A percentile compares a stretch with the other conserved stretches of the same genome.
Conservation (phyloP, 2,329 filamentous ascomycete species). For the Colletotrichum sojae region DNA sequence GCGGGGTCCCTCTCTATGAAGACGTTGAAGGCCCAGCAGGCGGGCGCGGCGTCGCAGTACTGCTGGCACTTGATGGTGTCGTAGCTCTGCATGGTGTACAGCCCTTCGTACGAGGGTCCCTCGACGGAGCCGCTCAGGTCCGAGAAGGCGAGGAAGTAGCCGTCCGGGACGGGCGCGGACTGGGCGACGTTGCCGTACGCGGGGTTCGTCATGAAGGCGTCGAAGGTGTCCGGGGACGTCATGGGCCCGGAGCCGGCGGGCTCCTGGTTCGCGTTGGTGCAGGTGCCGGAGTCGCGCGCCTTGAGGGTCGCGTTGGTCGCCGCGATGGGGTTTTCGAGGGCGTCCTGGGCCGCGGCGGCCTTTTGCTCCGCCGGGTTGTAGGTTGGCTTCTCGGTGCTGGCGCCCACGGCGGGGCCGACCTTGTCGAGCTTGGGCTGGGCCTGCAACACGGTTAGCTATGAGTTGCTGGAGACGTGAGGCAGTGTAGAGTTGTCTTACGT, state of each 20-base stretch:
- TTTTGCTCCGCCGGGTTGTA: constrained; percentile 11
- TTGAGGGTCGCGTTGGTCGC: background rate
- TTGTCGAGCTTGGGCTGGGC: constrained; percentile 11
- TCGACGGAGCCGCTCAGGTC: background rate
- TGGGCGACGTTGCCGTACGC: background rate
- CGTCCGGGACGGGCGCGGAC: background rate
- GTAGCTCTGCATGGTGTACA: constrained; percentile 23
- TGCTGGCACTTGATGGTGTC: constrained; percentile 31
- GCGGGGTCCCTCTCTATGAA: constrained; percentile 31
- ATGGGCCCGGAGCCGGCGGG: constrained; percentile 20
- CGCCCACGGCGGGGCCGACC: constrained; percentile 28
- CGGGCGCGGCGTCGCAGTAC: constrained; percentile 34
- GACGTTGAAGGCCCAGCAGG: constrained; percentile 31
- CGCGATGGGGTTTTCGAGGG: background rate
- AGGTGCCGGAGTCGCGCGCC: background rate
- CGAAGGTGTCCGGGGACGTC: constrained; percentile 13
- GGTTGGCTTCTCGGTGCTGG: constrained; percentile 11
- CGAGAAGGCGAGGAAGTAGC: constrained; percentile 1
- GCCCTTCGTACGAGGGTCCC: constrained; percentile 3
- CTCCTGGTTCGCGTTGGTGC: background rate
- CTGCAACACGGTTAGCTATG: constrained; percentile 3
- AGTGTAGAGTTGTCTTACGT: background rate
- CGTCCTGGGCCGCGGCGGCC: constrained; percentile 11
- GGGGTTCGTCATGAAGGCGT: constrained; percentile 13
- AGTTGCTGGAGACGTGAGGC: no score